phyloP scores from a whole-genome alignment of 192 early-diverging fungal genomes.

The Backusella morwellensis region DNA sequence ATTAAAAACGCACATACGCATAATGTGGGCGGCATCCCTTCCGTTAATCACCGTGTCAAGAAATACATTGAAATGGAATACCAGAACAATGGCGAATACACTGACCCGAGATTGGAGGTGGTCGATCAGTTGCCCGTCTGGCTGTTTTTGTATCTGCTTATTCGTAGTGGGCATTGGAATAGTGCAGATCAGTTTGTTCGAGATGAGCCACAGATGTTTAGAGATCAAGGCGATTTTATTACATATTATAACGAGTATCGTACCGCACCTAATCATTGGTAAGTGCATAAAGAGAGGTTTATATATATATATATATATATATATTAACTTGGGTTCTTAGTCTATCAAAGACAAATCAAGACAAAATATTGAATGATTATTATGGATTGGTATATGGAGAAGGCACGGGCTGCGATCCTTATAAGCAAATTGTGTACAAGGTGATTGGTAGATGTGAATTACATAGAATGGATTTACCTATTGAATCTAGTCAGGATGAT shows the following conservation, averaged over 20 bases:
- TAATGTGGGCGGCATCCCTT: constrained; percentile 79
- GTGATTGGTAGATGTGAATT: constrained; percentile 89
- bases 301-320: neutral
- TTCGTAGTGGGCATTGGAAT: constrained; percentile 70
- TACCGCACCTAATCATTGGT: constrained; percentile 40
- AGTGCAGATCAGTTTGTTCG: constrained; percentile 69
- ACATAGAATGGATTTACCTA: constrained; percentile 56
- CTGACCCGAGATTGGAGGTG: constrained; percentile 40
- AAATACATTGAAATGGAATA: constrained; percentile 75
- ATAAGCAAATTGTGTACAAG: constrained; percentile 88
- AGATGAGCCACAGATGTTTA: constrained; percentile 53
- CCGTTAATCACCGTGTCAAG: constrained; percentile 64
- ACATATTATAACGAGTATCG: constrained; percentile 69
- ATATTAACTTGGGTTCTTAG: constrained; percentile 1
- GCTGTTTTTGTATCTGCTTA: constrained; percentile 82
- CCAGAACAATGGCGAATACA: constrained; percentile 44
- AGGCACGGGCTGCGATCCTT: constrained; percentile 69
- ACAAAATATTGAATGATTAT: constrained; percentile 59
- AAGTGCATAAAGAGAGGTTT: neutral
- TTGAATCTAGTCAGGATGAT: constrained; percentile 87
- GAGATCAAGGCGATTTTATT: constrained; percentile 67
- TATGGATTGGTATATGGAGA: constrained; percentile 40
- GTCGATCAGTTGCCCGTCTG: constrained; percentile 70
- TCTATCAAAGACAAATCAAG: constrained; percentile 47
- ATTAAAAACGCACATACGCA: constrained; percentile 62